These are phyloP conservation scores for Magnolia changhungtana DNA, from an alignment of 164 flowering plant genomes.

Conservation along the genomic window DNA sequence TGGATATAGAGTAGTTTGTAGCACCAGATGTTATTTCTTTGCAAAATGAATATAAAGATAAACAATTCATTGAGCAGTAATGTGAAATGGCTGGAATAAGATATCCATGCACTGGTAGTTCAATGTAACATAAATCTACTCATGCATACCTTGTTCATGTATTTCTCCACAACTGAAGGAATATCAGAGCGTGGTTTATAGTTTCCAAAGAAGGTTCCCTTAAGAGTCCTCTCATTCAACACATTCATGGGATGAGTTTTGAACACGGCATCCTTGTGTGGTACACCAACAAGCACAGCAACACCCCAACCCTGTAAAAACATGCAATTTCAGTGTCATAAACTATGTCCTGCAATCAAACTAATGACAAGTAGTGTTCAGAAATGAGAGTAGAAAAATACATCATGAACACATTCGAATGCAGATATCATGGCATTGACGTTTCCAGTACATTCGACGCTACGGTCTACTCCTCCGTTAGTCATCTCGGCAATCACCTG, in stretches of 20 bases:
- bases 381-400: conserved; percentile 13
- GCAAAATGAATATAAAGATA: no score
- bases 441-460: conserved; percentile 63
- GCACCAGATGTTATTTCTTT: no score
- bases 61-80: no score
- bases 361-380: background rate
- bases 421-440: conserved; percentile 66
- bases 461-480: conserved; percentile 64
- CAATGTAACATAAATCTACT: background rate
- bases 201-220: conserved; percentile 50
- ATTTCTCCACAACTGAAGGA: conserved; percentile 55
- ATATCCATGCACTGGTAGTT: no score
- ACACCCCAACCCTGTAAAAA: conserved; percentile 23
- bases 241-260: conserved; percentile 17
- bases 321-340: background rate
- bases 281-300: conserved; percentile 23
- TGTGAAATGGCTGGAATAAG: no score
- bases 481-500: conserved; percentile 68
- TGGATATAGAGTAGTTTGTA: no score
- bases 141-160: conserved; percentile 58
- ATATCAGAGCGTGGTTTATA: conserved; percentile 54
- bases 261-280: conserved; percentile 17
- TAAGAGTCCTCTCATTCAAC: conserved; percentile 54
- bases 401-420: conserved; percentile 76
- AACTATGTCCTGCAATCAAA: background rate